Base-by-base conservation (phyloP, 352 stramenopile species). In the Globisporangium ultimum region DNA sequence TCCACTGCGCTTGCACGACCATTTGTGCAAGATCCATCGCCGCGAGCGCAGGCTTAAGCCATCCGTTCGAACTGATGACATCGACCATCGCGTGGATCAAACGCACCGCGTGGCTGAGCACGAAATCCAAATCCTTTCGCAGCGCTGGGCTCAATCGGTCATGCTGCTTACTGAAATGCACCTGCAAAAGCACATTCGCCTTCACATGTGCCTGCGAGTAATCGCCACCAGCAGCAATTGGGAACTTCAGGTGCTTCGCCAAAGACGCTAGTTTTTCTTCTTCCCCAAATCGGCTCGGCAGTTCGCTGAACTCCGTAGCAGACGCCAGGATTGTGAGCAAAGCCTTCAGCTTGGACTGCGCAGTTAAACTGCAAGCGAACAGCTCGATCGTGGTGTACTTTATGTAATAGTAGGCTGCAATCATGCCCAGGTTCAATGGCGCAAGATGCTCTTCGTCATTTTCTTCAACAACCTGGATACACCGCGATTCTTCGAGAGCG, bases 11-110 rank as follows among this genome's bases (percentile, higher is more conserved):
- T 66, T 99, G 98, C 22, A 99, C 95, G 47, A 99, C 81, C 97
- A 99, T 99, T 73, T 99, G 98, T 18, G 88, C 96, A 7, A 99
- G 80, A 64, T 99, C 97, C 97, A 99, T 99, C 8, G 97, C 96
- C 14, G 96, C 93, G 9, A 99, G 72, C 5, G 97, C 97, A 7
- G 97, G 97, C 75, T 98, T 99, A 12, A 99, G 81, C 97, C 97
- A 99, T 5, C 96, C 95, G 70, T 98, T 98, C 47, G 94, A 99
- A 56, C 95, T 98, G 55, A 99, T 98, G 13, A 99, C 97, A 71
- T 99, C 97, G 50, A 99, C 97, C 75, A 99, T 97, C 3, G 97
- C 96, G 64, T 98, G 96, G 56, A 99, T 72, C 20, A 99, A 76
- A 48, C 94, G 93, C 20, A 98, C 84, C 1, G 90, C 88, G 46